Evolutionary conservation across 495 filamentous ascomycete species (phyloP).

Genomic region (Aspergillus biplanus): DNA sequence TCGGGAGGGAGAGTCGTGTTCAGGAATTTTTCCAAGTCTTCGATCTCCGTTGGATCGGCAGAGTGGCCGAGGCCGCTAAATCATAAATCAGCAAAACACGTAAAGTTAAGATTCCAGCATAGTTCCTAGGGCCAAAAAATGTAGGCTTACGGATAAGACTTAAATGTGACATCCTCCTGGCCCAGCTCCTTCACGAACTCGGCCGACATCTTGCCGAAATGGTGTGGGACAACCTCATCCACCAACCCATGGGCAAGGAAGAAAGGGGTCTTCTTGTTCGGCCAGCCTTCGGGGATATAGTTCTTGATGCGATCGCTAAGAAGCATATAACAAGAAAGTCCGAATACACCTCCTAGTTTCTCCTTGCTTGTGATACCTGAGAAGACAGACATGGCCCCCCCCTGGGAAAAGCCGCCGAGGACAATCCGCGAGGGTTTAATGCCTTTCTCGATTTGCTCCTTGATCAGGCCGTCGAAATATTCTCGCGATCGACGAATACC

Average conservation of each 20-base stretch:
- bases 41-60: slow-evolving; percentile 77
- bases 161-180: slow-evolving; percentile 70
- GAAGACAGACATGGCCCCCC: slow-evolving; percentile 63
- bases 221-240: slow-evolving; percentile 70
- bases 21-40: slow-evolving; percentile 81
- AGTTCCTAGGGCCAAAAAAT: slow-evolving; percentile 20
- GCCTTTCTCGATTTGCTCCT: slow-evolving; percentile 78
- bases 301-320: slow-evolving; percentile 71
- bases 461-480: slow-evolving; percentile 80
- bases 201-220: slow-evolving; percentile 68
- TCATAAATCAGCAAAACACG: slow-evolving; percentile 23
- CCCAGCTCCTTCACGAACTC: slow-evolving; percentile 66
- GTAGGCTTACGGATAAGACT: slow-evolving; percentile 68
- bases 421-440: slow-evolving; percentile 84
- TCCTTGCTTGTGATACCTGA: slow-evolving; percentile 71
- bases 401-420: slow-evolving; percentile 70
- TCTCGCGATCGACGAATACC: slow-evolving; percentile 75
- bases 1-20: slow-evolving; percentile 63
- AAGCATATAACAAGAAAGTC: slow-evolving; percentile 80
- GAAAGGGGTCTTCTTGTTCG: slow-evolving; percentile 80
- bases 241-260: slow-evolving; percentile 84
- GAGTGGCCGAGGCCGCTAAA: slow-evolving; percentile 71
- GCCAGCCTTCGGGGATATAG: slow-evolving; percentile 62
- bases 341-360: slow-evolving; percentile 86
- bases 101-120: neutral